Percentiles rank a stretch among this genome's conserved stretches.
Evolutionary conservation across 2,329 filamentous ascomycete genomes (phyloP).

Genomic region (Aphanocladium album): DNA sequence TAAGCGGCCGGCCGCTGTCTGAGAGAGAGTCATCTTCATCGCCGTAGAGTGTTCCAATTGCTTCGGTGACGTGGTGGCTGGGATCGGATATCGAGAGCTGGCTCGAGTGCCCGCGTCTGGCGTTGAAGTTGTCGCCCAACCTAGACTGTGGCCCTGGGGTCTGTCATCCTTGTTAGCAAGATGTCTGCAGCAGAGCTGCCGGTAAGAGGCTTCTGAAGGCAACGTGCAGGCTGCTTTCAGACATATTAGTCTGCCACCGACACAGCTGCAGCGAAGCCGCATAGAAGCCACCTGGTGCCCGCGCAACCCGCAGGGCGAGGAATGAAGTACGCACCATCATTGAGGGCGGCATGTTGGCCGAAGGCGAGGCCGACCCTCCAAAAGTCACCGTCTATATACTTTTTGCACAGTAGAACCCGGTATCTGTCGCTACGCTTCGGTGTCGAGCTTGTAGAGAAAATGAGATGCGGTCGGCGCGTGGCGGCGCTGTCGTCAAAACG

Average conservation of each 20-base stretch:
- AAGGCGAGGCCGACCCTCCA: constrained; percentile 31
- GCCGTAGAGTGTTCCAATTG: constrained; percentile 86
- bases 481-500: constrained; percentile 6
- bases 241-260: not conserved
- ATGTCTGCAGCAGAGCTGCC: not conserved
- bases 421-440: not conserved
- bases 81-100: constrained; percentile 75
- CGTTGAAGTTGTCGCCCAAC: constrained; percentile 52
- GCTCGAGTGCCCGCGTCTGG: constrained; percentile 52
- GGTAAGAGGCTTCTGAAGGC: not conserved
- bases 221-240: not conserved
- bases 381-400: constrained; percentile 21
- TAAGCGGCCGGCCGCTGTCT: constrained; percentile 59
- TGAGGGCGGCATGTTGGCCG: constrained; percentile 35
- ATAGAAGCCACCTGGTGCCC: not conserved
- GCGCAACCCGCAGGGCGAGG: not conserved
- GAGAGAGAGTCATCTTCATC: constrained; percentile 62
- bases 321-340: constrained; percentile 43
- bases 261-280: not conserved
- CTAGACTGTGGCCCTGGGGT: constrained; percentile 52
- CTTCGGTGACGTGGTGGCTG: constrained; percentile 89
- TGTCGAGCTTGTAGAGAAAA: not conserved
- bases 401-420: not conserved
- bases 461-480: constrained; percentile 2
- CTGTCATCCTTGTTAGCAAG: constrained; percentile 28